Conservation (phyloP, 2,329 filamentous ascomycete genomes). For the Sclerotinia minor region DNA sequence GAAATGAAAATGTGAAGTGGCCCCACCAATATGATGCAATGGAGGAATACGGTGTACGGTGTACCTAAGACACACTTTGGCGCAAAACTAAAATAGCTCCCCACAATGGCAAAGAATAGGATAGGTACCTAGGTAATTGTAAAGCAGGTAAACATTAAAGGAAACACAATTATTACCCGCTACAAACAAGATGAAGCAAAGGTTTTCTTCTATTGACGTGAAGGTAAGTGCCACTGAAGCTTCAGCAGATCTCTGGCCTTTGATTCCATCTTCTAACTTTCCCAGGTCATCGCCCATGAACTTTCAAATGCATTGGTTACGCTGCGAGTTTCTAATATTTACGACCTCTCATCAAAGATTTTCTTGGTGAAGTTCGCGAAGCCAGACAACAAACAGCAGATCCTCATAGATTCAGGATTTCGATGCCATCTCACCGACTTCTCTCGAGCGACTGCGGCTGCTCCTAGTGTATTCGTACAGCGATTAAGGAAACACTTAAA, state of each 20-base stretch:
- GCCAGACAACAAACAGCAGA: conserved; percentile 82
- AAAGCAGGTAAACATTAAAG: background rate
- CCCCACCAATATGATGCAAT: conserved; percentile 17
- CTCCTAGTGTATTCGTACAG: conserved; percentile 82
- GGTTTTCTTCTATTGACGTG: conserved; percentile 77
- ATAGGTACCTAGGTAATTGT: too few species aligned
- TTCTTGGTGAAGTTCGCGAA: conserved; percentile 94
- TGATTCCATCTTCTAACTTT: background rate
- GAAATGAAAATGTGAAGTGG: background rate
- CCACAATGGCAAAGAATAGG: background rate
- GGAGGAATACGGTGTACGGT: conserved; percentile 7
- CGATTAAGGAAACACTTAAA: conserved; percentile 85
- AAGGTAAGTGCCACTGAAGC: conserved; percentile 50
- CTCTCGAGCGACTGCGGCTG: conserved; percentile 78
- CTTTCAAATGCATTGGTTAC: conserved; percentile 73
- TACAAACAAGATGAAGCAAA: conserved; percentile 64
- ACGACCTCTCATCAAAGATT: conserved; percentile 93
- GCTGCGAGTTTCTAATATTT: conserved; percentile 87
- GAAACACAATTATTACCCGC: conserved; percentile 3
- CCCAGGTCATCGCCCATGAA: conserved; percentile 89
- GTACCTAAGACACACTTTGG: background rate
- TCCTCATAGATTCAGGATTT: conserved; percentile 93
- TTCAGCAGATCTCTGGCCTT: conserved; percentile 13
- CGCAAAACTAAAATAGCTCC: background rate
- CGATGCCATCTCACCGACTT: conserved; percentile 93